phyloP scores from a whole-genome alignment of 139 green algal genomes.

The Diplosphaera chodatii region DNA sequence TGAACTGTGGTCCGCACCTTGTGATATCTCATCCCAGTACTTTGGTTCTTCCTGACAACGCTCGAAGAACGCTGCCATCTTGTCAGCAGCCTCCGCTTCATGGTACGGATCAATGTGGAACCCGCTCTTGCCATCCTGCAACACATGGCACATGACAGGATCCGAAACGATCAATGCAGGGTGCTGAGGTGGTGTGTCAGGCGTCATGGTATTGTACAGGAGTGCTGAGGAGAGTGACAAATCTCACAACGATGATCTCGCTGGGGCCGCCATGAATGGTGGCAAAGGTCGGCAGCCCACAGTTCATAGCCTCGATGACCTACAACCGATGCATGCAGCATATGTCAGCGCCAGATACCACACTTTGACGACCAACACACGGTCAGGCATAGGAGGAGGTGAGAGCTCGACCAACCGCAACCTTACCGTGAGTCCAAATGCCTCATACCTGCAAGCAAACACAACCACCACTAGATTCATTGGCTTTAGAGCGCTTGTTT shows the following conservation, averaged over 20 bases:
- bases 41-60: slow-evolving; percentile 25
- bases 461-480: too few species aligned
- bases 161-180: too few species aligned
- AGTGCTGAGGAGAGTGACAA: too few species aligned
- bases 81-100: slow-evolving; percentile 37
- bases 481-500: too few species aligned
- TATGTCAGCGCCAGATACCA: too few species aligned
- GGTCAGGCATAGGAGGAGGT: too few species aligned
- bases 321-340: neutral
- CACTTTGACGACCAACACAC: too few species aligned
- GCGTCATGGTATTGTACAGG: too few species aligned
- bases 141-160: slow-evolving; percentile 2
- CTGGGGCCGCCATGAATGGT: slow-evolving; percentile 56
- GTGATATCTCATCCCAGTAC: slow-evolving; percentile 46
- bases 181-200: too few species aligned
- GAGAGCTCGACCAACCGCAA: too few species aligned
- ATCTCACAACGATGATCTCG: neutral
- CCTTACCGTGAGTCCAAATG: slow-evolving; percentile 74
- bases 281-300: slow-evolving; percentile 68
- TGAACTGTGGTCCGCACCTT: too few species aligned
- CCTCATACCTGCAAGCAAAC: too few species aligned
- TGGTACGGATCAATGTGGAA: slow-evolving; percentile 84
- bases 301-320: slow-evolving; percentile 77
- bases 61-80: slow-evolving; percentile 80
- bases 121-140: slow-evolving; percentile 30